These are phyloP conservation scores for Coemansia sp. DNA, from an alignment of 192 early-diverging fungal species.

Conservation along the genomic window DNA sequence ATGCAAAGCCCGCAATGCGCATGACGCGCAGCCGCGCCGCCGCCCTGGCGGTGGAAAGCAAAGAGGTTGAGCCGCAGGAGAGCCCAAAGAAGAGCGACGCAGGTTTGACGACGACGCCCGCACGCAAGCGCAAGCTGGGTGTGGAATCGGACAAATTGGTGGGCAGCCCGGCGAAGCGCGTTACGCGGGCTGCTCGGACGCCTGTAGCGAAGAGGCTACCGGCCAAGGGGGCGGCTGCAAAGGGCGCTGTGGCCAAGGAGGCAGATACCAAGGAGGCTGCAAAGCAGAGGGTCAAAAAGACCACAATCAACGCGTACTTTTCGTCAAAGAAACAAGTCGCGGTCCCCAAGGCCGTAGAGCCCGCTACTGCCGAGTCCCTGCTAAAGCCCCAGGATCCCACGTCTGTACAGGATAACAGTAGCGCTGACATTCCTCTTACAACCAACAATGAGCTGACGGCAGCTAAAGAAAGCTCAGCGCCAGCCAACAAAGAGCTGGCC, in stretches of 20 bases:
- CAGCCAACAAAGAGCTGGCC: no score
- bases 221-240: no score
- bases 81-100: not conserved
- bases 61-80: not conserved
- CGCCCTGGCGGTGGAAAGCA: not conserved
- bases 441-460: not conserved
- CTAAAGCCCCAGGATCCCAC: not conserved
- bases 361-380: not conserved
- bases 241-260: no score
- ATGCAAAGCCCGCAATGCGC: slow-evolving; percentile 7
- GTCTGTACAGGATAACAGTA: not conserved
- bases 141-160: not conserved
- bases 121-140: slow-evolving; percentile 34
- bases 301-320: slow-evolving; percentile 37
- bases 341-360: not conserved
- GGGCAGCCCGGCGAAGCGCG: slow-evolving; percentile 3
- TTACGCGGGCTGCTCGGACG: not conserved
- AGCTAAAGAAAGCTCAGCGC: no score
- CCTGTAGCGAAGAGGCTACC: not conserved
- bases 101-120: not conserved
- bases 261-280: not conserved
- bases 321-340: not conserved
- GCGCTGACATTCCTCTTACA: no score
- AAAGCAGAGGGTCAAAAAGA: slow-evolving; percentile 4
- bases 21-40: slow-evolving; percentile 41